Conservation (phyloP, 2,329 filamentous ascomycete genomes). For the Botrytis deweyae region DNA sequence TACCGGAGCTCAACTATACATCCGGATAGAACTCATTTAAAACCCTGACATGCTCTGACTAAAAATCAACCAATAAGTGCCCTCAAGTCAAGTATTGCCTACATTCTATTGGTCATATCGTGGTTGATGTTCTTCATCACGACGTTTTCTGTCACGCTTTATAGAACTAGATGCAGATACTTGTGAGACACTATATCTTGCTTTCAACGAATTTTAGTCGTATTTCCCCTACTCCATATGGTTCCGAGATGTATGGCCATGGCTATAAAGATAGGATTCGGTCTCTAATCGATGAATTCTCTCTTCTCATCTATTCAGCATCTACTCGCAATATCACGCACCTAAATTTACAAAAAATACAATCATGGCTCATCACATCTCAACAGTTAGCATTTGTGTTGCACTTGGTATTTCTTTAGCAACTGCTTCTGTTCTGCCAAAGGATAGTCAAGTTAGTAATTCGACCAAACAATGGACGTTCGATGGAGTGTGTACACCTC, state of each 20-base stretch:
- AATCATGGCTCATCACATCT: background rate
- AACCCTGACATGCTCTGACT: too few relatives aligned
- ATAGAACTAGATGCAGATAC: background rate
- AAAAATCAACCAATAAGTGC: too few relatives aligned
- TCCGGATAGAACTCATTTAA: too few relatives aligned
- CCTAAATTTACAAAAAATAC: background rate
- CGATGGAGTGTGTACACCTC: background rate
- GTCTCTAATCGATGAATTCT: too few relatives aligned
- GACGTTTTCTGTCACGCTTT: background rate
- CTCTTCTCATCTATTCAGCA: background rate
- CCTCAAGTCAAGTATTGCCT: too few relatives aligned
- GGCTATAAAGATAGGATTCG: background rate
- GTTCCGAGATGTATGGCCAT: background rate
- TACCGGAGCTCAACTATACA: background rate
- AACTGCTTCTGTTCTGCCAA: background rate
- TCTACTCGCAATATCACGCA: background rate
- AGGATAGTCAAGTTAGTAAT: background rate
- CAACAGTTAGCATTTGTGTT: background rate
- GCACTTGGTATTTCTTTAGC: background rate
- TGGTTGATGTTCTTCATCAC: background rate
- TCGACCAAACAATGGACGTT: slow-evolving; percentile 18
- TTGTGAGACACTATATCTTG: background rate
- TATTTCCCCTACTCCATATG: background rate
- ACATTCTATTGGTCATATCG: background rate
- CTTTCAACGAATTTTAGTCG: background rate